These are phyloP conservation scores for Aspergillus haitiensis DNA, from an alignment of 495 filamentous ascomycete species.

Conservation along the genomic window DNA sequence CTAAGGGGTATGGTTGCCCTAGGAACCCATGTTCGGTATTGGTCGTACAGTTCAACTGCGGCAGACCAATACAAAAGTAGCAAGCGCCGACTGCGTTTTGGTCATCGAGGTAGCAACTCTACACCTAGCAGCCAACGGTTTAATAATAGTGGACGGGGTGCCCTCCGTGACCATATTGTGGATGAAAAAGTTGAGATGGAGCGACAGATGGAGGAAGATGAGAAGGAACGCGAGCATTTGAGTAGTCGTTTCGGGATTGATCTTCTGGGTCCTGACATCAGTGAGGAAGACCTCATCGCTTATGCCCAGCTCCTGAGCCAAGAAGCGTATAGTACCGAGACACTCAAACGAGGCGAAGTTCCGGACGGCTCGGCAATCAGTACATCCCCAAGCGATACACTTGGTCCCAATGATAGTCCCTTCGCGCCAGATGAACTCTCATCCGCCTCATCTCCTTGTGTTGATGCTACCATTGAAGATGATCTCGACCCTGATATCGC, in stretches of 20 bases:
- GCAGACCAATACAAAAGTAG: slow-evolving; percentile 64
- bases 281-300: slow-evolving; percentile 82
- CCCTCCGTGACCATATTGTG: slow-evolving; percentile 74
- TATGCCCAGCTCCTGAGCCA: slow-evolving; percentile 89
- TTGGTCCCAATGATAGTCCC: slow-evolving; percentile 49
- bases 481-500: slow-evolving; percentile 75
- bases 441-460: slow-evolving; percentile 42
- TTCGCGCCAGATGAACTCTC: slow-evolving; percentile 50
- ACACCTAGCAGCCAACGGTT: slow-evolving; percentile 54
- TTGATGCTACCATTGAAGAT: slow-evolving; percentile 48
- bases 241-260: slow-evolving; percentile 80
- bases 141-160: slow-evolving; percentile 59
- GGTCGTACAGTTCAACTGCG: slow-evolving; percentile 80
- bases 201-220: slow-evolving; percentile 64
- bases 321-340: slow-evolving; percentile 66
- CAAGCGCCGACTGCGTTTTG: slow-evolving; percentile 62
- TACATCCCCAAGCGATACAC: slow-evolving; percentile 44
- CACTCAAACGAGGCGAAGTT: slow-evolving; percentile 54
- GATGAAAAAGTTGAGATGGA: slow-evolving; percentile 78
- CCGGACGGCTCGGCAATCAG: slow-evolving; percentile 50
- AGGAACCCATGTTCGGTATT: slow-evolving; percentile 84
- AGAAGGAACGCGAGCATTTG: slow-evolving; percentile 63
- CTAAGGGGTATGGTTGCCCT: slow-evolving; percentile 91
- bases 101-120: slow-evolving; percentile 59
- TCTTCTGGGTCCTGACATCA: slow-evolving; percentile 66